Evolutionary conservation across 768 basidiomycete species (phyloP), one percentile per base, ranked within the genome.

Genomic region (Strobilomyces echinocephalus): DNA sequence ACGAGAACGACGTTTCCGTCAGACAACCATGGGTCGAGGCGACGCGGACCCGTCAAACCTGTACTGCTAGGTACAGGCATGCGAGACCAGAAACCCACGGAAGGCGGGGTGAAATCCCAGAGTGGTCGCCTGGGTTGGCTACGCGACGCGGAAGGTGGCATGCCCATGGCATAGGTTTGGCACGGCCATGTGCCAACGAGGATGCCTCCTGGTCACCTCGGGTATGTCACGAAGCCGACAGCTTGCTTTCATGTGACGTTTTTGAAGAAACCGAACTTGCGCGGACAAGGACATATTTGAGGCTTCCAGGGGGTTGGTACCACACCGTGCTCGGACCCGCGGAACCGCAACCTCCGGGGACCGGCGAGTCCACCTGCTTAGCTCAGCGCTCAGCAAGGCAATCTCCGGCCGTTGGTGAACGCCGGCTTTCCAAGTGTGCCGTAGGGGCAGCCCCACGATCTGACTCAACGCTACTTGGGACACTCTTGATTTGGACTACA

Each of bases 131-230:
- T 33, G 21, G 30, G 52, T 51, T 46, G 57, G 53, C 46, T 62
- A 59, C 53, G 44, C 30, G 50, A 43, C 33, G 21, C n/a, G 31
- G 53, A 43, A 46, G 54, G 30, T 30, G 30, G 52, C 63, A 59
- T 59, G 57, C 11, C 44, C 49, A 46, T 42, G 39, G 57, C 63
- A 65, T 64, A 57, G 53, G 63, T 62, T 61, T 62, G 33, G 57
- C 60, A 64, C 63, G 53, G 63, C 63, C 60, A 65, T 63, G 39
- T 35, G 51, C 42, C 60, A 64, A 64, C 47, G 63, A 64, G 63
- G 63, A 65, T 50, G 50, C 62, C 62, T 63, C 40, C 62, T 61
- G 62, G 62, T 54, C 44, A 49, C 53, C 57, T 59, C 49, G 60
- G 52, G 47, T 41, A 53, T n/a, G 30, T 64, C 50, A 64, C 44